Conservation (phyloP, 2,329 filamentous ascomycete genomes). For the Pseudopithomyces chartarum region DNA sequence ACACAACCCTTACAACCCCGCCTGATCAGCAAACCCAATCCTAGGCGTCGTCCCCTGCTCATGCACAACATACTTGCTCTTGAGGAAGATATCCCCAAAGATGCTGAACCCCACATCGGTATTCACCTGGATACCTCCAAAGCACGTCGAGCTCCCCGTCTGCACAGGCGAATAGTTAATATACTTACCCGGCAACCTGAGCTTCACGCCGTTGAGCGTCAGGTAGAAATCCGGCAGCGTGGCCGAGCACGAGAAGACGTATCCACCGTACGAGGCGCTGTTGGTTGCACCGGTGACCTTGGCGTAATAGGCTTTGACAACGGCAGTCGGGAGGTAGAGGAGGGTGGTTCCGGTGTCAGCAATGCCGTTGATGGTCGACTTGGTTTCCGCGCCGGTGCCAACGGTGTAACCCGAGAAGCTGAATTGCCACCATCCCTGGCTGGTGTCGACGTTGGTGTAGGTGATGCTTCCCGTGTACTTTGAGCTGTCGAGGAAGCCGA, state of each 20-base stretch:
- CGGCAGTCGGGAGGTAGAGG: conserved; percentile 59
- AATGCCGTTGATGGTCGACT: conserved; percentile 58
- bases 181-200: conserved; percentile 58
- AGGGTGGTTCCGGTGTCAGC: conserved; percentile 75
- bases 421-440: conserved; percentile 69
- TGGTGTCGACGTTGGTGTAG: conserved; percentile 61
- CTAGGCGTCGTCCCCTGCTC: conserved; percentile 43
- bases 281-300: conserved; percentile 59
- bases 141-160: conserved; percentile 60
- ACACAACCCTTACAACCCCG: conserved; percentile 21
- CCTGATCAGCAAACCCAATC: conserved; percentile 52
- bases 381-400: conserved; percentile 50
- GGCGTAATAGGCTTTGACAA: conserved; percentile 65
- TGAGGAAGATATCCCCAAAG: conserved; percentile 79
- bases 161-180: conserved; percentile 59
- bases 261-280: conserved; percentile 57
- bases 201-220: conserved; percentile 55
- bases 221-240: conserved; percentile 60
- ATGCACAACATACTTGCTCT: conserved; percentile 74
- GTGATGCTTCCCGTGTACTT: conserved; percentile 64
- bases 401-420: conserved; percentile 61
- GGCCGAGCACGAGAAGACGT: conserved; percentile 58
- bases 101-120: conserved; percentile 67
- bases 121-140: conserved; percentile 74
- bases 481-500: conserved; percentile 62